These are phyloP conservation scores for Colletotrichum karsti DNA, from an alignment of 2,329 filamentous ascomycete species.

Conservation along the genomic window DNA sequence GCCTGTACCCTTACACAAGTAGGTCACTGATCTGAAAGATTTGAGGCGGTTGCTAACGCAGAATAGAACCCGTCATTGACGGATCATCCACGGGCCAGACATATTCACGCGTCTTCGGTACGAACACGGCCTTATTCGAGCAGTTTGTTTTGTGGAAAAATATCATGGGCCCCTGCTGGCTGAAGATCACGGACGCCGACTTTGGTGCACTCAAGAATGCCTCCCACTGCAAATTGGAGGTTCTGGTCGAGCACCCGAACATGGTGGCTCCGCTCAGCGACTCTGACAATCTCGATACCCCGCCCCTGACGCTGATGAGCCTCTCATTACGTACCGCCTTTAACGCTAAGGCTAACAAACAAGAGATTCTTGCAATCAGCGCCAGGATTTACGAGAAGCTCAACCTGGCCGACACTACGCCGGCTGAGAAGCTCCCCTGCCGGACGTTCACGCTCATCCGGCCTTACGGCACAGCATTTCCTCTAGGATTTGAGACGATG, in stretches of 20 bases:
- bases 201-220: constrained; percentile 88
- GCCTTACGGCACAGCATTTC: constrained; percentile 76
- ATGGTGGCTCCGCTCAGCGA: constrained; percentile 78
- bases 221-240: constrained; percentile 96
- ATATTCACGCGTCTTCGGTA: constrained; percentile 93
- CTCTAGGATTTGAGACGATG: constrained; percentile 85
- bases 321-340: constrained; percentile 87
- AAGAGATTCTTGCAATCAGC: constrained; percentile 92
- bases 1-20: constrained; percentile 94
- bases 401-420: constrained; percentile 84
- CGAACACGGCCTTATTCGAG: constrained; percentile 93
- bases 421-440: constrained; percentile 87
- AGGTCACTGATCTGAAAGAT: constrained; percentile 36
- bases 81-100: constrained; percentile 80
- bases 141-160: constrained; percentile 99
- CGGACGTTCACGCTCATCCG: constrained; percentile 93
- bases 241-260: constrained; percentile 81
- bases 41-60: constrained; percentile 27
- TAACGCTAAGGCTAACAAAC: constrained; percentile 93
- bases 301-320: constrained; percentile 96
- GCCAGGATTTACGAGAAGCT: constrained; percentile 93
- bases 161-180: constrained; percentile 98
- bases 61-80: constrained; percentile 72
- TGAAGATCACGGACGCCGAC: constrained; percentile 87
- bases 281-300: constrained; percentile 81